Conservation (phyloP, 208 protist genomes). For the Crithidia bombi region DNA sequence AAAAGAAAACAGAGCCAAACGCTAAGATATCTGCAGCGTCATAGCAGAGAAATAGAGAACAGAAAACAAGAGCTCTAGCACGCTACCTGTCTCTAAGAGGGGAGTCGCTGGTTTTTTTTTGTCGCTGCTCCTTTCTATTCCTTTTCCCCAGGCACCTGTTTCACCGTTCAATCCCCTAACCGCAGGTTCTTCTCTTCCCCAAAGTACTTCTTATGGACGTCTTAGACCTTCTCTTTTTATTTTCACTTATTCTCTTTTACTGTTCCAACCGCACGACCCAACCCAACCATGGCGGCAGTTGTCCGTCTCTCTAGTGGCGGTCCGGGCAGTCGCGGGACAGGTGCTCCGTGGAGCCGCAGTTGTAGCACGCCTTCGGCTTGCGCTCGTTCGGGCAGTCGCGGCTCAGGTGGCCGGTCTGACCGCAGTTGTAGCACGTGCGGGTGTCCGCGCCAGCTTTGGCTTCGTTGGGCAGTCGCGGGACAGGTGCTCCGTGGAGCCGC, state of each 20-base stretch:
- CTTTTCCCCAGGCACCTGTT: too few species aligned
- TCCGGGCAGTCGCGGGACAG: conserved; percentile 73
- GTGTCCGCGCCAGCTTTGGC: conserved; percentile 36
- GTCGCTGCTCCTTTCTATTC: too few species aligned
- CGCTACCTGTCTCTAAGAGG: too few species aligned
- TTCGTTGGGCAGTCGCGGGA: conserved; percentile 57
- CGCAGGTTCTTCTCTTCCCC: background rate
- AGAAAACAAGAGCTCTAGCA: too few species aligned
- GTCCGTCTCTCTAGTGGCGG: conserved; percentile 32
- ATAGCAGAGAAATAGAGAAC: background rate
- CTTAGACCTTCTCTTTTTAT: background rate
- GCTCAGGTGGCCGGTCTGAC: conserved; percentile 62
- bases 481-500: conserved; percentile 58
- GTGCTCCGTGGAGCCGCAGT: conserved; percentile 78
- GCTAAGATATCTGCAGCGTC: background rate
- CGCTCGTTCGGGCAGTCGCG: conserved; percentile 64
- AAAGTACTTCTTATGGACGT: too few species aligned
- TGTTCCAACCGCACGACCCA: too few species aligned
- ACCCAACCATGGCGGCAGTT: background rate
- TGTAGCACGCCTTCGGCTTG: conserved; percentile 59
- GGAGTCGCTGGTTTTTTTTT: too few species aligned
- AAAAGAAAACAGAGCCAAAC: conserved; percentile 12
- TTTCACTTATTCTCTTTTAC: background rate
- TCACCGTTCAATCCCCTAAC: background rate
- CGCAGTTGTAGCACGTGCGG: conserved; percentile 71